phyloP scores from a whole-genome alignment of 1,284 basidiomycete species.

The Stygiomarasmius scandens region DNA sequence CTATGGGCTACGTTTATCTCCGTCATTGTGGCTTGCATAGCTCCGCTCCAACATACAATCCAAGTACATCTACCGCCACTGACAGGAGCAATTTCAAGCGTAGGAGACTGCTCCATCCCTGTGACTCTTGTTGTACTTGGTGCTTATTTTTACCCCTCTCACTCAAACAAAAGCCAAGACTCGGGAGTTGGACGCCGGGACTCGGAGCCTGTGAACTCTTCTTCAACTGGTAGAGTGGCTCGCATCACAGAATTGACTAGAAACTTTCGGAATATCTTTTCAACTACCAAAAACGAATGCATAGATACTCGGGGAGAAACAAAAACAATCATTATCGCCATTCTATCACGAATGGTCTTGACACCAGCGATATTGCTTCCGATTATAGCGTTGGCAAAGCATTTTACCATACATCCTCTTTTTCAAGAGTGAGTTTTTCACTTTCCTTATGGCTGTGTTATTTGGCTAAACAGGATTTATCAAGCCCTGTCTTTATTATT shows the following conservation, averaged over 20 bases:
- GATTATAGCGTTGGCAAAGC: constrained; percentile 63
- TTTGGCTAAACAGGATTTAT: constrained; percentile 18
- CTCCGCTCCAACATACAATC: constrained; percentile 71
- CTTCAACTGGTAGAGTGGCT: constrained; percentile 44
- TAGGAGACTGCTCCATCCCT: constrained; percentile 85
- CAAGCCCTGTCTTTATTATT: constrained; percentile 82
- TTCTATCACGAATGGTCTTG: constrained; percentile 82
- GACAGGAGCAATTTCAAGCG: constrained; percentile 69
- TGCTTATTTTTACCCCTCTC: constrained; percentile 80
- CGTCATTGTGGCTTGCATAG: constrained; percentile 80
- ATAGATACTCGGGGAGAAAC: constrained; percentile 60
- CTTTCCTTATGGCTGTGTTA: constrained; percentile 17
- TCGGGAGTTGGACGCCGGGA: too few species aligned
- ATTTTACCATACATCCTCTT: constrained; percentile 60
- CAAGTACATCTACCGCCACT: constrained; percentile 65
- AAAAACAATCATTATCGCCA: constrained; percentile 78
- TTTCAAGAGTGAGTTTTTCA: constrained; percentile 68
- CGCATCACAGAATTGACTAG: constrained; percentile 32
- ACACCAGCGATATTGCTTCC: constrained; percentile 81
- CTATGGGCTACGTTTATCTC: constrained; percentile 81
- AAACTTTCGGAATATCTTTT: too few species aligned
- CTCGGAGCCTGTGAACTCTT: constrained; percentile 15
- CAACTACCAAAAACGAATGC: constrained; percentile 4
- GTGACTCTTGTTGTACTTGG: constrained; percentile 90
- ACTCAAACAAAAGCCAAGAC: constrained; percentile 23